Conservation (phyloP, 176 grass and related monocot genomes). For the Pontederia paniculata region DNA sequence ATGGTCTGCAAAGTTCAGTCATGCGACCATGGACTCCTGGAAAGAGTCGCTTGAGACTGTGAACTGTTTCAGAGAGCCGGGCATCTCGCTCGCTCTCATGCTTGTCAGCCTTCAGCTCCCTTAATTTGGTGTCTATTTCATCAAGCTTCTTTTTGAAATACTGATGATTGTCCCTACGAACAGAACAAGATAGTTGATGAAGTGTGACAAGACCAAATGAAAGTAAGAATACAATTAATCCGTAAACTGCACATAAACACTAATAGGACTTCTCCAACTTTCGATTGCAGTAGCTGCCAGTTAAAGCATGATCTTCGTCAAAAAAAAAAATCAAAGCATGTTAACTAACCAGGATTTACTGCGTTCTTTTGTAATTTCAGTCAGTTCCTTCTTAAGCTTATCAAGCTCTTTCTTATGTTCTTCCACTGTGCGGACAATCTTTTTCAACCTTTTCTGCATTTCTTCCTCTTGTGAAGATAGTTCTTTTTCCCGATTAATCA, state of each 20-base stretch:
- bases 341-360: slow-evolving; percentile 66
- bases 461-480: slow-evolving; percentile 71
- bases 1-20: slow-evolving; percentile 91
- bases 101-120: slow-evolving; percentile 93
- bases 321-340: background rate
- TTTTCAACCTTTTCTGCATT: slow-evolving; percentile 41
- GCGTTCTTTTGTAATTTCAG: slow-evolving; percentile 66
- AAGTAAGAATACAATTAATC: too few relatives aligned
- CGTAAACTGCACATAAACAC: slow-evolving; percentile 4
- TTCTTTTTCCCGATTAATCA: slow-evolving; percentile 52
- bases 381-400: slow-evolving; percentile 41
- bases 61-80: slow-evolving; percentile 74
- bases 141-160: slow-evolving; percentile 62
- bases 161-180: slow-evolving; percentile 58
- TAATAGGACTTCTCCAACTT: slow-evolving; percentile 4
- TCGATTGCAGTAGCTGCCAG: background rate
- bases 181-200: background rate
- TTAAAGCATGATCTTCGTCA: background rate
- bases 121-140: slow-evolving; percentile 67
- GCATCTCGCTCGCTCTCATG: slow-evolving; percentile 89
- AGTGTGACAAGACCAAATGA: background rate
- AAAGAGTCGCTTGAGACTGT: slow-evolving; percentile 76
- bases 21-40: slow-evolving; percentile 96
- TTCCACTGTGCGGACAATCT: slow-evolving; percentile 53
- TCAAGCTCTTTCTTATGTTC: slow-evolving; percentile 57